These are phyloP conservation scores for Scheffersomyces illinoinensis DNA, from an alignment of 1,139 yeast species.

Conservation along the genomic window DNA sequence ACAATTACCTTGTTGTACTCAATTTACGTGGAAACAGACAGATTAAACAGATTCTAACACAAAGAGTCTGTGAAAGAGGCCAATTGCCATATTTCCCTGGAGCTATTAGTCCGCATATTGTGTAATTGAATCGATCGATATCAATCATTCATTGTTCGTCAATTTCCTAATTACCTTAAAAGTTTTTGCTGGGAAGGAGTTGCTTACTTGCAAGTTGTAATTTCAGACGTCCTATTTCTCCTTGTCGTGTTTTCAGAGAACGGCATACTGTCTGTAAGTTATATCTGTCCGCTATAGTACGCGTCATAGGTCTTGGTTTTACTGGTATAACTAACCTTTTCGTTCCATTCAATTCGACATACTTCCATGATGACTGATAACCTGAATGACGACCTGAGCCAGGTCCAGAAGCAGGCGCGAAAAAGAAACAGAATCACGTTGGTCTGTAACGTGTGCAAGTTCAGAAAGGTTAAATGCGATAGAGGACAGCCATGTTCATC, in stretches of 20 bases:
- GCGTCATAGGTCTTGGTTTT: neutral
- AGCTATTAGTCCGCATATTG: neutral
- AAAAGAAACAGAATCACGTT: constrained; percentile 34
- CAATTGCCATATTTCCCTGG: neutral
- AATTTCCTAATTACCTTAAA: neutral
- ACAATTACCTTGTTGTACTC: too few relatives aligned
- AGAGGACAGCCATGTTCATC: constrained; percentile 36
- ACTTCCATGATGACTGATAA: neutral
- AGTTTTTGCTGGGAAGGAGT: neutral
- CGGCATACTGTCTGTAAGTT: neutral
- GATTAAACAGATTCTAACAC: neutral
- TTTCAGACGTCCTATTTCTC: neutral
- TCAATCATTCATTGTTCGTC: neutral
- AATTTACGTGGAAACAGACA: neutral
- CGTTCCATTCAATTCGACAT: too few relatives aligned
- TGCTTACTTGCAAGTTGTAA: neutral
- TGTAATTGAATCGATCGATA: neutral
- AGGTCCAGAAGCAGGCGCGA: constrained; percentile 6
- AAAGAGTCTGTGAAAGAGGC: neutral
- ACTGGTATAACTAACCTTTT: neutral
- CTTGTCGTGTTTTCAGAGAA: neutral
- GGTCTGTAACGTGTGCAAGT: constrained; percentile 38
- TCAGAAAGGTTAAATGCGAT: constrained; percentile 40
- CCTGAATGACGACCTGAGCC: neutral
- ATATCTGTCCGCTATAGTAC: neutral